Evolutionary conservation across 345 rosid species (phyloP).

Genomic region (Jatropha curcas): DNA sequence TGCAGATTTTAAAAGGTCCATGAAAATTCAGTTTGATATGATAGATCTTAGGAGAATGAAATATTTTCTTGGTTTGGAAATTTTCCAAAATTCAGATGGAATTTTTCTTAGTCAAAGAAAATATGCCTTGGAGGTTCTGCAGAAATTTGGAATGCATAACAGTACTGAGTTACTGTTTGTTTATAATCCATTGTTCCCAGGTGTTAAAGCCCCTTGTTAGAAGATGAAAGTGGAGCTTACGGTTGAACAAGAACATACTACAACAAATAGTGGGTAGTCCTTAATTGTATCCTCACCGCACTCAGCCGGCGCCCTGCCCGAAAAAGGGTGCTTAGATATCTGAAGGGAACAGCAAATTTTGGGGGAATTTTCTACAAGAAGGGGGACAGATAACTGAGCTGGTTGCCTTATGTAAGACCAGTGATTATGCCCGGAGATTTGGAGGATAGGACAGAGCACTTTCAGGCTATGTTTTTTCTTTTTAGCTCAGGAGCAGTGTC

Average conservation of each 20-base stretch:
- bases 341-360: not conserved
- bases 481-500: not conserved
- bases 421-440: not conserved
- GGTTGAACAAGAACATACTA: not conserved
- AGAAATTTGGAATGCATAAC: too few relatives aligned
- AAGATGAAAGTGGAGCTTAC: not conserved
- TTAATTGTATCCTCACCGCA: not conserved
- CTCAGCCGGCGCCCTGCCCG: too few relatives aligned
- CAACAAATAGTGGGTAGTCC: not conserved
- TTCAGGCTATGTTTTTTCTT: not conserved
- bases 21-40: too few relatives aligned
- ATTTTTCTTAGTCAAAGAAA: too few relatives aligned
- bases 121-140: too few relatives aligned
- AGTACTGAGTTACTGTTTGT: not conserved
- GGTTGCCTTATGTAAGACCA: not conserved
- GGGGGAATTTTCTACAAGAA: too few relatives aligned
- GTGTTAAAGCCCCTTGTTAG: not conserved
- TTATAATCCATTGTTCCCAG: not conserved
- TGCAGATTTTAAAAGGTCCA: too few relatives aligned
- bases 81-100: too few relatives aligned
- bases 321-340: not conserved
- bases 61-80: too few relatives aligned
- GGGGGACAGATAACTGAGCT: not conserved
- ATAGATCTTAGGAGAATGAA: too few relatives aligned
- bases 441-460: too few relatives aligned